Percentiles rank a stretch among this genome's conserved stretches.
phyloP scores from a whole-genome alignment of 768 basidiomycete species.

The Russula earlei region DNA sequence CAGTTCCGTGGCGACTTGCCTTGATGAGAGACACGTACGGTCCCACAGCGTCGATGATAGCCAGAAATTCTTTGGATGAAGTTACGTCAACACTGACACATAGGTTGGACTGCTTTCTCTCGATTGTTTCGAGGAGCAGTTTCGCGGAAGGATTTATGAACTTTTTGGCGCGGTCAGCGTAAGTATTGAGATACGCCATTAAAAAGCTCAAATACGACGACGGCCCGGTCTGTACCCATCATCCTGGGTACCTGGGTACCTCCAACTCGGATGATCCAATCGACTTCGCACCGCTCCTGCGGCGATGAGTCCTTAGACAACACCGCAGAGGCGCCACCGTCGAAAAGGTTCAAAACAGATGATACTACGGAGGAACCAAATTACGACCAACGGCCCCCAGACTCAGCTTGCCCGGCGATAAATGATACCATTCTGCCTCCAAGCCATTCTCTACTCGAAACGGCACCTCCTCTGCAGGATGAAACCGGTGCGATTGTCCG shows the following conservation, averaged over 20 bases:
- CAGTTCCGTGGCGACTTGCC: constrained; percentile 36
- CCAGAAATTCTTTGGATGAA: constrained; percentile 62
- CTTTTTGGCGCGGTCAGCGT: constrained; percentile 47
- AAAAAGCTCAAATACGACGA: too few relatives aligned
- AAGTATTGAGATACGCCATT: constrained; percentile 37
- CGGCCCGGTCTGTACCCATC: background rate
- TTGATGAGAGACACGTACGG: constrained; percentile 91
- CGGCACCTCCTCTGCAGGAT: constrained; percentile 40
- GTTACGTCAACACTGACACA: constrained; percentile 96
- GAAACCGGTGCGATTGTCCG: constrained; percentile 48
- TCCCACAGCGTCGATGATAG: constrained; percentile 82
- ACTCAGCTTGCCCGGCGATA: background rate
- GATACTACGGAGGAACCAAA: constrained; percentile 8
- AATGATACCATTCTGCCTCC: constrained; percentile 44
- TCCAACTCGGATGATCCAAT: background rate
- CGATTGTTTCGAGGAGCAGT: constrained; percentile 70
- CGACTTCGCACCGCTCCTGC: background rate
- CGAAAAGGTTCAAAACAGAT: constrained; percentile 33
- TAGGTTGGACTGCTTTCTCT: constrained; percentile 82
- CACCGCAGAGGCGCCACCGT: constrained; percentile 21
- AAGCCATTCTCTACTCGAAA: constrained; percentile 61
- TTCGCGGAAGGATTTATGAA: constrained; percentile 71
- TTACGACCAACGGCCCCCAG: constrained; percentile 24
- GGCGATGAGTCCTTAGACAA: constrained; percentile 23
- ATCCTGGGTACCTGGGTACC: too few relatives aligned